These are phyloP conservation scores for Zymoseptoria brevis DNA, from an alignment of 2,329 filamentous ascomycete species.

Conservation along the genomic window DNA sequence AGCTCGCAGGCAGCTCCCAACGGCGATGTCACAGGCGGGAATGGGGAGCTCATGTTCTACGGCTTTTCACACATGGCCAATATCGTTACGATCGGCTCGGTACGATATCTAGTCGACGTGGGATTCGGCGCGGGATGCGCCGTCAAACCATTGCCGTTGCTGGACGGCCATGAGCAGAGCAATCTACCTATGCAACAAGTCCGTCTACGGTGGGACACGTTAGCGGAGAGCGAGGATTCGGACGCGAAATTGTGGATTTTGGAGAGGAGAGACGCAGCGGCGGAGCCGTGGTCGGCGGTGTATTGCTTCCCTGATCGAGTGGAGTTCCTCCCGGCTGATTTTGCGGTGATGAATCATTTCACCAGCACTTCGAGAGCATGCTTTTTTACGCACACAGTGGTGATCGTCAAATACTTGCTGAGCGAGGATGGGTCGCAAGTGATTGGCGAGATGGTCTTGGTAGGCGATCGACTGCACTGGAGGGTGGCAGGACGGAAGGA, in stretches of 20 bases:
- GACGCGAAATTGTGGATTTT: slow-evolving; percentile 37
- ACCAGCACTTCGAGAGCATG: slow-evolving; percentile 43
- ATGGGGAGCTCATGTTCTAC: slow-evolving; percentile 2
- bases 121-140: slow-evolving; percentile 57
- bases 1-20: slow-evolving; percentile 15
- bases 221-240: slow-evolving; percentile 16
- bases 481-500: slow-evolving; percentile 37
- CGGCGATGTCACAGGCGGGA: slow-evolving; percentile 3
- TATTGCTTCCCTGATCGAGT: slow-evolving; percentile 56
- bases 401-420: slow-evolving; percentile 49
- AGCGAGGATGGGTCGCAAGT: slow-evolving; percentile 28
- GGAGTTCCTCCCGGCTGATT: slow-evolving; percentile 56
- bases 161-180: slow-evolving; percentile 30
- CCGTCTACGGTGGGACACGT: slow-evolving; percentile 13
- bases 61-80: slow-evolving; percentile 37
- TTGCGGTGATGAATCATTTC: slow-evolving; percentile 51
- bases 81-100: slow-evolving; percentile 40
- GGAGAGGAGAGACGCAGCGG: slow-evolving; percentile 23
- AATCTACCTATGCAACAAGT: slow-evolving; percentile 4
- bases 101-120: slow-evolving; percentile 52
- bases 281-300: slow-evolving; percentile 46
- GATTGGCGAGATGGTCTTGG: slow-evolving; percentile 32
- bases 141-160: slow-evolving; percentile 49
- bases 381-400: slow-evolving; percentile 48
- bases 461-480: slow-evolving; percentile 39